Base-by-base conservation (phyloP, 2,329 filamentous ascomycete species). In the Trichoderma semiorbis region DNA sequence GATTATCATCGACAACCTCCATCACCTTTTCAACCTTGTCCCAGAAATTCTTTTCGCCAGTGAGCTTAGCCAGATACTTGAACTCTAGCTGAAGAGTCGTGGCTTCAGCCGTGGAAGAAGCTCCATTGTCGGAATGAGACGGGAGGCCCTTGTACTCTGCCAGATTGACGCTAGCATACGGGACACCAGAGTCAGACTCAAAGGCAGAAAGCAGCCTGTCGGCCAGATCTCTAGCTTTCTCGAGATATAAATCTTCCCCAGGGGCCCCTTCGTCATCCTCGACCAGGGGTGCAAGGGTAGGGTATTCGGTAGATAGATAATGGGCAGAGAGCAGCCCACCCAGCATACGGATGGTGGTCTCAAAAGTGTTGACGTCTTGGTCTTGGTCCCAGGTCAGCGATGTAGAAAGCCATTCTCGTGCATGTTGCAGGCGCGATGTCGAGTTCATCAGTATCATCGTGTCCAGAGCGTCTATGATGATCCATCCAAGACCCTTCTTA, bases 391-490 rank as follows among this genome's bases (percentile, higher is more conserved):
- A 98, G 12, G 90, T 91, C 74, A 98, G 83, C 8, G 90, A 90
- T 5, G 90, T 91, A 2, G 93, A 87, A 62, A 99, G 90, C 96
- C 96, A 99, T 78, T 97, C 89, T 70, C 95, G 88, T 32, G 96
- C 95, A 78, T 97, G 91, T 47, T 90, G 87, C 50, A 99, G 87
- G 73, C 95, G 91, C 36, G 90, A 92, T 16, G 95, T 98, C 75
- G 97, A 86, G 80, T 98, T 98, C 96, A 99, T 99, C 73, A 99
- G 86, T 84, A 99, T 99, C 87, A 98, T 89, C 1, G 96, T 99
- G 81, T 99, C 96, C 74, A 99, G 85, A 14, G 95, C 91, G 83
- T 99, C 96, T 71, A 99, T 92, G 74, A 99, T 98, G 78, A 98
- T 98, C 96, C 97, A 99, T 34, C 96, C 96, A 82, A 99, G 87